A percentile compares a stretch with the other conserved stretches of the same genome.
Conservation (phyloP, 306 rosid species). For the Inga oerstediana region DNA sequence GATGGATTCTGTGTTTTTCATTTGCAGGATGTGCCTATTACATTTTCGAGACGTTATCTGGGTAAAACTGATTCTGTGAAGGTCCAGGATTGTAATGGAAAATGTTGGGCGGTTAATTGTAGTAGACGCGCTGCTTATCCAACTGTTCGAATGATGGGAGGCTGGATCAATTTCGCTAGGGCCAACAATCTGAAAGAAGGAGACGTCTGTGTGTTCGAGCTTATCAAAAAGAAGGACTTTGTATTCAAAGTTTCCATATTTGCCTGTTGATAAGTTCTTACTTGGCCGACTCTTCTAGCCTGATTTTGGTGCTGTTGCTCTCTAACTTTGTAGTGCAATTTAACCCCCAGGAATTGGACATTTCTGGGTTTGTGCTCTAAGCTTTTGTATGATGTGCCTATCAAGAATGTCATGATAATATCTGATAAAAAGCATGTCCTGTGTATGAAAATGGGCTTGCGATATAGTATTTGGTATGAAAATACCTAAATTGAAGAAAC, state of each 20-base stretch:
- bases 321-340: too few relatives aligned
- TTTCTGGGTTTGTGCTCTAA: background rate
- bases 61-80: background rate
- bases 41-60: background rate
- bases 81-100: background rate
- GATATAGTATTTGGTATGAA: too few relatives aligned
- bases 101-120: background rate
- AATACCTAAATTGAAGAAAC: too few relatives aligned
- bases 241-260: background rate
- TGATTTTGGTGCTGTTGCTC: too few relatives aligned
- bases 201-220: background rate
- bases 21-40: constrained; percentile 36
- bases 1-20: background rate
- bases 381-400: background rate
- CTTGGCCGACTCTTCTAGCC: too few relatives aligned
- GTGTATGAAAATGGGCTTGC: background rate
- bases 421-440: background rate
- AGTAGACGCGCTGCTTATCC: background rate
- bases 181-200: background rate
- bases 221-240: background rate
- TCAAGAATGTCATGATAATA: background rate
- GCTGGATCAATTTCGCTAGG: background rate
- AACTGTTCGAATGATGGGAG: background rate
- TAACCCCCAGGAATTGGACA: too few relatives aligned
- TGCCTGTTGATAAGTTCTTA: background rate